Evolutionary conservation across 768 basidiomycete genomes (phyloP).

Genomic region (Macrocybe gigantea): DNA sequence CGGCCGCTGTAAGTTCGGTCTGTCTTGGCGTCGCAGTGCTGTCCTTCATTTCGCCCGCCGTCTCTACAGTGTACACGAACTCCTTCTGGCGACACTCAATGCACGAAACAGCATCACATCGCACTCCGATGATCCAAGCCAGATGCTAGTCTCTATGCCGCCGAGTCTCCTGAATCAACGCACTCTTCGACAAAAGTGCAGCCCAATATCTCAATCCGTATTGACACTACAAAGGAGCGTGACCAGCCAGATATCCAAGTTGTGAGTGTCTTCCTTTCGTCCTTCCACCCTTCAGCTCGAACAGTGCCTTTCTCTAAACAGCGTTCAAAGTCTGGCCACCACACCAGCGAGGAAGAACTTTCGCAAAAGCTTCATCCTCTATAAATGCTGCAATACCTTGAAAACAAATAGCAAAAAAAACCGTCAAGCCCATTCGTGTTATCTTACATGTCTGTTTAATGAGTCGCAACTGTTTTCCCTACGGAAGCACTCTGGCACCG

Average conservation of each 20-base stretch:
- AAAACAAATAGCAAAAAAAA: too few species aligned
- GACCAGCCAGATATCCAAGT: neutral
- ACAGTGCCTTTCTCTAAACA: neutral
- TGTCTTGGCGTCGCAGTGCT: neutral
- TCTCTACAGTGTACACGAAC: conserved; percentile 39
- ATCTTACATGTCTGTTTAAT: too few species aligned
- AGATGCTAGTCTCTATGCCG: conserved; percentile 28
- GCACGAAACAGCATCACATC: conserved; percentile 32
- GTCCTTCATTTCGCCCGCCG: neutral
- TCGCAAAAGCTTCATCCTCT: too few species aligned
- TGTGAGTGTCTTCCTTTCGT: neutral
- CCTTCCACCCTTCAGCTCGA: neutral
- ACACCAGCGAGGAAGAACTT: too few species aligned
- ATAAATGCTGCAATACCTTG: too few species aligned
- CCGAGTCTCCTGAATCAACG: conserved; percentile 15
- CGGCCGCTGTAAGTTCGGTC: conserved; percentile 33
- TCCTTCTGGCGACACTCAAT: conserved; percentile 49
- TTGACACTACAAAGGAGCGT: conserved; percentile 24
- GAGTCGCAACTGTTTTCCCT: too few species aligned
- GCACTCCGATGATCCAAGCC: conserved; percentile 20
- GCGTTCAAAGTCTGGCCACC: too few species aligned
- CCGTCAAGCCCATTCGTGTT: too few species aligned
- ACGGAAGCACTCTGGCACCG: too few species aligned
- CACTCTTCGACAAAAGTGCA: conserved; percentile 6
- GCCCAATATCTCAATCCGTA: conserved; percentile 27